Evolutionary conservation across 1,139 yeast genomes (phyloP).

Genomic region (Scheffersomyces titani): DNA sequence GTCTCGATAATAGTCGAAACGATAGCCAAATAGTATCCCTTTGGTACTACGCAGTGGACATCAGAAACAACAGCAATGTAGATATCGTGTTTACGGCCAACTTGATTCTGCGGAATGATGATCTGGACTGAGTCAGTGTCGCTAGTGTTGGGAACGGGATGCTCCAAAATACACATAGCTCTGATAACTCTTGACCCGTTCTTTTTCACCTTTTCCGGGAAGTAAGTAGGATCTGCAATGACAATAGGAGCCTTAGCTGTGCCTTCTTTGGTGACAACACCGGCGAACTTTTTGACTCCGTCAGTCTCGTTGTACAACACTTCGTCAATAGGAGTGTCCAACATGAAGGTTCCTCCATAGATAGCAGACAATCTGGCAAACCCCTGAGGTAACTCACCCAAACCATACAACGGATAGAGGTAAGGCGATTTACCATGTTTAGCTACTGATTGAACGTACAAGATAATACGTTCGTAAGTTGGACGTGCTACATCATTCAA

Average conservation of each 20-base stretch:
- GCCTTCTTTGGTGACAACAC: slow-evolving; percentile 91
- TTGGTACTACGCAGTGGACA: slow-evolving; percentile 88
- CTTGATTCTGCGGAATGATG: slow-evolving; percentile 95
- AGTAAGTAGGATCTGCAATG: slow-evolving; percentile 97
- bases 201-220: slow-evolving; percentile 85
- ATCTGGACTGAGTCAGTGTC: slow-evolving; percentile 90
- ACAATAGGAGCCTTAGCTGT: slow-evolving; percentile 89
- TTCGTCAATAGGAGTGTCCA: slow-evolving; percentile 94
- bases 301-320: slow-evolving; percentile 71
- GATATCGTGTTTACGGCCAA: slow-evolving; percentile 89
- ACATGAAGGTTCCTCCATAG: slow-evolving; percentile 98
- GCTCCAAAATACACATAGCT: slow-evolving; percentile 92
- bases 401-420: slow-evolving; percentile 92
- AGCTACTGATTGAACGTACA: slow-evolving; percentile 89
- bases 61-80: slow-evolving; percentile 90
- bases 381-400: slow-evolving; percentile 98
- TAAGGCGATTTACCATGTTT: slow-evolving; percentile 97
- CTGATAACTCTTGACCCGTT: slow-evolving; percentile 89
- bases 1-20: slow-evolving; percentile 95
- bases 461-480: slow-evolving; percentile 79
- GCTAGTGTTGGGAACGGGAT: slow-evolving; percentile 81
- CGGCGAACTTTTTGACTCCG: slow-evolving; percentile 68
- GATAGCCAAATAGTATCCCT: slow-evolving; percentile 89
- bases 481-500: slow-evolving; percentile 89
- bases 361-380: slow-evolving; percentile 96